Evolutionary conservation across 257 asterid genomes (phyloP), one percentile per base, ranked within the genome.

Genomic region (Prunella vulgaris): DNA sequence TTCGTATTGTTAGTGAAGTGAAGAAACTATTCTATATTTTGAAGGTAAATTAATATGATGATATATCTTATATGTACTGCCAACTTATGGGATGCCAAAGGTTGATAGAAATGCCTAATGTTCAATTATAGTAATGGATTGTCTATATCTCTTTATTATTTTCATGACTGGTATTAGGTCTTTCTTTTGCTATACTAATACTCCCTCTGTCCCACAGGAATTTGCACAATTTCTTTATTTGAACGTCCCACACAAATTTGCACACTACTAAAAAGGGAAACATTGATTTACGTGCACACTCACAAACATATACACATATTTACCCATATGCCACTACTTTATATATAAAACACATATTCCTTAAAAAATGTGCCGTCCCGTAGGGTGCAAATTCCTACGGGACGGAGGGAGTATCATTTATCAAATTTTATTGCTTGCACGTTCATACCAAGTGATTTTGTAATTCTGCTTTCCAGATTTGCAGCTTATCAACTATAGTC

Each of bases 401-500:
- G n/a, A n/a, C n/a, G n/a, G n/a, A n/a, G n/a, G n/a, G n/a, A n/a
- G n/a, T n/a, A 46, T 21, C 10, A 22, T 3, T 24, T 33, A 27
- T 38, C 42, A 15, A 3, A 56, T 49, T 28, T 6, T 71, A 28
- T 58, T 70, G 53, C 67, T 17, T 57, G 38, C 68, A 44, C 14
- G 10, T 28, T 7, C 42, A 49, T 64, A 74, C 28, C 25, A 42
- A 32, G 56, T 62, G 21, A 53, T 75, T 70, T 76, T 64, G 33
- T 68, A 8, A 70, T 44, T 56, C 53, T 38, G 46, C 30, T 46
- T 38, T 74, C 49, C 86, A 94, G 99, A 80, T 94, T 44, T 87
- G 97, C 88, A 89, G 95, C 74, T 84, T 94, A 78, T 94, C 99
- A 68, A 94, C 97, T 74, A 91, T 94, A 73, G 86, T 83, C 24